Percentiles rank a stretch among this genome's conserved stretches.
Conservation (phyloP, 495 filamentous ascomycete species). For the Penicillium diatomitis region DNA sequence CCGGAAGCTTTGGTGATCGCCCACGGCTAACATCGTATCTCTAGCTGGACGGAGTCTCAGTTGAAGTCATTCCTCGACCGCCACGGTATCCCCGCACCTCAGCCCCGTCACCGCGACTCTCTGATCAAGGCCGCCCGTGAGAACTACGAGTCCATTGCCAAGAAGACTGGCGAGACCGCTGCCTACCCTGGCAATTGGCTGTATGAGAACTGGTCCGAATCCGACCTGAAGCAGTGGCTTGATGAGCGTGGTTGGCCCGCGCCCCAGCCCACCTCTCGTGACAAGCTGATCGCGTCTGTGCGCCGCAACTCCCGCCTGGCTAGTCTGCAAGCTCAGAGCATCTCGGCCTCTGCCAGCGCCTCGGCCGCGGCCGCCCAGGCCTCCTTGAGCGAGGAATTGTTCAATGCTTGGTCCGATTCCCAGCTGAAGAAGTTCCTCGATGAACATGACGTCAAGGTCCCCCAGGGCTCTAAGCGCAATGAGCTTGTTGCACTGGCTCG, state of each 20-base stretch:
- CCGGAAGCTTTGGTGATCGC: too few species aligned
- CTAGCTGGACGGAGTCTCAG: conserved; percentile 73
- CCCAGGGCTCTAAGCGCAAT: conserved; percentile 83
- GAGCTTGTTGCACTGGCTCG: conserved; percentile 86
- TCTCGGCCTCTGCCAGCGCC: conserved; percentile 50
- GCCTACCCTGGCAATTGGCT: conserved; percentile 95
- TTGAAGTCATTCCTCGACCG: conserved; percentile 89
- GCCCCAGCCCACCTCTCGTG: conserved; percentile 76
- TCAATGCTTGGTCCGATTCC: conserved; percentile 83
- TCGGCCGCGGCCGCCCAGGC: conserved; percentile 60
- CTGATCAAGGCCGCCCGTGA: conserved; percentile 67
- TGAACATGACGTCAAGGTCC: conserved; percentile 68
- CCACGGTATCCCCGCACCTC: conserved; percentile 68
- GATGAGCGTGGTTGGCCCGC: conserved; percentile 82
- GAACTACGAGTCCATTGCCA: conserved; percentile 72
- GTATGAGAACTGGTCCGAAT: conserved; percentile 78
- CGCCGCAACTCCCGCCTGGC: conserved; percentile 84
- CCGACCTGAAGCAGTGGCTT: conserved; percentile 71
- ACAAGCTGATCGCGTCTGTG: conserved; percentile 79
- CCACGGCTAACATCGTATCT: conserved; percentile 10
- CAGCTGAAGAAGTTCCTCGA: conserved; percentile 71
- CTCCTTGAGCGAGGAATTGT: conserved; percentile 68
- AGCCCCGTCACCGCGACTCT: conserved; percentile 77
- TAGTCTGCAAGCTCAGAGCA: conserved; percentile 52
- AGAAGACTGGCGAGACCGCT: conserved; percentile 73